Percentiles rank a stretch among this genome's conserved stretches.
Evolutionary conservation across 805 yeast genomes (phyloP).

Genomic region (Pichia nakasei): DNA sequence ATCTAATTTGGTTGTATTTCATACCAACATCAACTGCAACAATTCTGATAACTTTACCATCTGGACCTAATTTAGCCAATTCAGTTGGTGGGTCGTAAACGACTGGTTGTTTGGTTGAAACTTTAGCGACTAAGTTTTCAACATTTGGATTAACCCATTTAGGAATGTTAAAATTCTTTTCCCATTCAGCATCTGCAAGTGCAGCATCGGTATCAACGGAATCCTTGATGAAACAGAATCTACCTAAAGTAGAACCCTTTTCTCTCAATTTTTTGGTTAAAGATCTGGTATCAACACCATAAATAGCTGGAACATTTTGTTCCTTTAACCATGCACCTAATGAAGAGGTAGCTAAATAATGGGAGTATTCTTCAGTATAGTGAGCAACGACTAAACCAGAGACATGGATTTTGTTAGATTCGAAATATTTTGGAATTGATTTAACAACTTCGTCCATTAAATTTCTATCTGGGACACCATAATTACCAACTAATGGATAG

Average conservation of each 20-base stretch:
- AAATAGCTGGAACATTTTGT: conserved; percentile 89
- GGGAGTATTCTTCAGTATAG: conserved; percentile 94
- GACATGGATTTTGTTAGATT: conserved; percentile 84
- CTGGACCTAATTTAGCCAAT: conserved; percentile 44
- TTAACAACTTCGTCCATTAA: conserved; percentile 66
- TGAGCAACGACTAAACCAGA: conserved; percentile 96
- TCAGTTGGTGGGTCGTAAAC: conserved; percentile 63
- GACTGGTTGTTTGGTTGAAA: conserved; percentile 69
- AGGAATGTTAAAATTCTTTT: conserved; percentile 55
- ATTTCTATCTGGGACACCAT: conserved; percentile 94
- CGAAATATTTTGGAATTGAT: conserved; percentile 83
- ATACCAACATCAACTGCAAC: conserved; percentile 95
- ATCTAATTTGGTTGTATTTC: conserved; percentile 95
- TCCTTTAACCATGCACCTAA: conserved; percentile 89
- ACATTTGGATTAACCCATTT: conserved; percentile 93
- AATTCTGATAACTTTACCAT: conserved; percentile 74
- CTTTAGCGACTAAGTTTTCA: conserved; percentile 85
- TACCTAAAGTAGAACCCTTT: conserved; percentile 87
- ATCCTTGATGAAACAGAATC: conserved; percentile 57
- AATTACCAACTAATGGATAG: conserved; percentile 94
- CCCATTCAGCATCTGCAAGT: conserved; percentile 37
- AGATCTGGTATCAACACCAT: conserved; percentile 95
- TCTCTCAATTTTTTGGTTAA: conserved; percentile 89
- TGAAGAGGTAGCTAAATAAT: conserved; percentile 85
- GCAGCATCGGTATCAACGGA: conserved; percentile 10